phyloP scores from a whole-genome alignment of 208 protist genomes.

The Wallacemonas sp. region DNA sequence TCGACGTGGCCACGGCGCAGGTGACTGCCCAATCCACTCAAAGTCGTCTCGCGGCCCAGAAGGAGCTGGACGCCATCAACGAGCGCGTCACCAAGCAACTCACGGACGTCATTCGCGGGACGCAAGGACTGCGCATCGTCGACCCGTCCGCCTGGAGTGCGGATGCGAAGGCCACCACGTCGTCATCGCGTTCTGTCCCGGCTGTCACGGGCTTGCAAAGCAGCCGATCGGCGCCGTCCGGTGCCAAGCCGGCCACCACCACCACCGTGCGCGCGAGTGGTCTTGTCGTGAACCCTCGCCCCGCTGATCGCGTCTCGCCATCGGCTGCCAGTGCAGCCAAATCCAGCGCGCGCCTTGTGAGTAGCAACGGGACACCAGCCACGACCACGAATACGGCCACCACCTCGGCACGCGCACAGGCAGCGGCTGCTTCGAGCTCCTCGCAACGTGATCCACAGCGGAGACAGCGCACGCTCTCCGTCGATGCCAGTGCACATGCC shows the following conservation, averaged over 20 bases:
- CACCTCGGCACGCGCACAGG: background rate
- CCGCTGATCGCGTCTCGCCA: background rate
- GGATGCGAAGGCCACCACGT: no score
- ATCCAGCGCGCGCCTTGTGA: background rate
- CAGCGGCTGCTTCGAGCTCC: no score
- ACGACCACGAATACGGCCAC: background rate
- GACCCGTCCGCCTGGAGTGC: background rate
- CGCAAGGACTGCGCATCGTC: slow-evolving; percentile 5
- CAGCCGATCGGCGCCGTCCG: background rate
- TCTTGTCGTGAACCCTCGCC: background rate
- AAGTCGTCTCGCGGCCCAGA: background rate
- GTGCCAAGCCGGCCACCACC: background rate
- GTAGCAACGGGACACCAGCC: background rate
- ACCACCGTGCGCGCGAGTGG: slow-evolving; percentile 7
- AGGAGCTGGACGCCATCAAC: slow-evolving; percentile 10
- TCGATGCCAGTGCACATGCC: background rate
- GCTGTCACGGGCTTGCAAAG: no score
- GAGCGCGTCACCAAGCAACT: background rate
- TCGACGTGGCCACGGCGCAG: slow-evolving; percentile 17
- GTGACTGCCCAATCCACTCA: background rate
- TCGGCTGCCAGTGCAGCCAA: background rate
- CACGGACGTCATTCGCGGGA: background rate
- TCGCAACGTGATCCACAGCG: no score
- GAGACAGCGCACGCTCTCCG: slow-evolving; percentile 12
- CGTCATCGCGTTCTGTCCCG: no score